A percentile compares a stretch with the other conserved stretches of the same genome.
Conservation (phyloP, 305 asterid genomes). For the Ilex paraguariensis region DNA sequence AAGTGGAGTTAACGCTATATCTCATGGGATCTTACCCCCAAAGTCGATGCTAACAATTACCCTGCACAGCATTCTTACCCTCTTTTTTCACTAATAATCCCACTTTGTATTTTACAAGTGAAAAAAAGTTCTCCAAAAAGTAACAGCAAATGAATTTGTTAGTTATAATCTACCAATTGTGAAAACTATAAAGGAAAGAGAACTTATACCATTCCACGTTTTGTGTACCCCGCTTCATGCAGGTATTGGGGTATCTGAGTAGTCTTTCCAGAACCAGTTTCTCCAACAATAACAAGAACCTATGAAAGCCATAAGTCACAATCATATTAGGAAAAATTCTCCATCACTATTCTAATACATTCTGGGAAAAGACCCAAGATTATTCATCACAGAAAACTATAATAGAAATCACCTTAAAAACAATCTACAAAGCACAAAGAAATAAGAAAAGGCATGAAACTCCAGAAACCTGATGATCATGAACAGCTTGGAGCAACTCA, state of each 20-base stretch:
- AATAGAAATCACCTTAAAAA: too few species aligned
- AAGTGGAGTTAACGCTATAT: too few species aligned
- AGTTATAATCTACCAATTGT: conserved; percentile 8
- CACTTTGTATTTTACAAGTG: not conserved
- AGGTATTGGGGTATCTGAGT: conserved; percentile 97
- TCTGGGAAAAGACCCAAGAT: too few species aligned
- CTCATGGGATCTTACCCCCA: too few species aligned
- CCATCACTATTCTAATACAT: too few species aligned
- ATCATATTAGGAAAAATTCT: too few species aligned
- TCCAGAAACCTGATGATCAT: conserved; percentile 62
- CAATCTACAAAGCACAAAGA: not conserved
- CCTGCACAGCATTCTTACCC: too few species aligned
- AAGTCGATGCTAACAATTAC: too few species aligned
- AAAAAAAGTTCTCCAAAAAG: not conserved
- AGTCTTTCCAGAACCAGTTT: conserved; percentile 96
- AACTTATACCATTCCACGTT: conserved; percentile 62
- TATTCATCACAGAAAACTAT: too few species aligned
- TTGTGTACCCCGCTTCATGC: conserved; percentile 88
- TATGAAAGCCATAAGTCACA: conserved; percentile 17
- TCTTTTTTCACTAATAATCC: too few species aligned
- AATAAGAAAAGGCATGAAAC: not conserved
- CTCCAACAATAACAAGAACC: conserved; percentile 97
- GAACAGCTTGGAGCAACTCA: conserved; percentile 68
- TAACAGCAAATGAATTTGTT: conserved; percentile 11
- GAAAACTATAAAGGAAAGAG: not conserved